Evolutionary conservation across 2,329 filamentous ascomycete species (phyloP).

Genomic region (Colletotrichum coccodes): DNA sequence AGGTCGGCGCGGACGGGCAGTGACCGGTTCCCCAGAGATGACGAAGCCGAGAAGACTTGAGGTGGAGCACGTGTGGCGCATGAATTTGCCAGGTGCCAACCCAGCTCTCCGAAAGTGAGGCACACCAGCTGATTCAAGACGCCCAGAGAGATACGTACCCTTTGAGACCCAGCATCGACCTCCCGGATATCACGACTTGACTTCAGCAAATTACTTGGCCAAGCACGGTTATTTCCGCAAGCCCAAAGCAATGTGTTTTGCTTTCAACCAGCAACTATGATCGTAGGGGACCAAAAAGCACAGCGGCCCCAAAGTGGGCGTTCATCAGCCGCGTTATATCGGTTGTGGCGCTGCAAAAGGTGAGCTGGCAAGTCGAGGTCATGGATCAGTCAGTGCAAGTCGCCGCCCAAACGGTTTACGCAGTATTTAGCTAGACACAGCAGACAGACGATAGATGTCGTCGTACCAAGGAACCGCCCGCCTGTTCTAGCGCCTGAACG

Average conservation of each 20-base stretch:
- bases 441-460: background rate
- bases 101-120: background rate
- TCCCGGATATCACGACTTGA: background rate
- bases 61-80: constrained; percentile 7
- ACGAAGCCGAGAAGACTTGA: constrained; percentile 8
- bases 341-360: constrained; percentile 13
- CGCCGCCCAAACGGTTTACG: background rate
- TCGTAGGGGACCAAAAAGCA: background rate
- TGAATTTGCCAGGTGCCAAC: constrained; percentile 2
- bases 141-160: background rate
- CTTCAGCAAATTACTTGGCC: background rate
- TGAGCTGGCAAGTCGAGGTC: constrained; percentile 13
- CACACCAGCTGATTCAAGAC: background rate
- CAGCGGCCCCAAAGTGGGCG: background rate
- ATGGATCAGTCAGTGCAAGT: constrained; percentile 1
- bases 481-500: constrained; percentile 6
- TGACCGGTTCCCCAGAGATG: constrained; percentile 26
- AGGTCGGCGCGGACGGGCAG: too few relatives aligned
- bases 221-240: background rate
- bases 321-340: background rate
- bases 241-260: background rate
- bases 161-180: background rate
- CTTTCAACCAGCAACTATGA: background rate
- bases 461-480: constrained; percentile 6
- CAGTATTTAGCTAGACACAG: background rate